Evolutionary conservation across 345 rosid genomes (phyloP).

Genomic region (Corchorus capsularis): DNA sequence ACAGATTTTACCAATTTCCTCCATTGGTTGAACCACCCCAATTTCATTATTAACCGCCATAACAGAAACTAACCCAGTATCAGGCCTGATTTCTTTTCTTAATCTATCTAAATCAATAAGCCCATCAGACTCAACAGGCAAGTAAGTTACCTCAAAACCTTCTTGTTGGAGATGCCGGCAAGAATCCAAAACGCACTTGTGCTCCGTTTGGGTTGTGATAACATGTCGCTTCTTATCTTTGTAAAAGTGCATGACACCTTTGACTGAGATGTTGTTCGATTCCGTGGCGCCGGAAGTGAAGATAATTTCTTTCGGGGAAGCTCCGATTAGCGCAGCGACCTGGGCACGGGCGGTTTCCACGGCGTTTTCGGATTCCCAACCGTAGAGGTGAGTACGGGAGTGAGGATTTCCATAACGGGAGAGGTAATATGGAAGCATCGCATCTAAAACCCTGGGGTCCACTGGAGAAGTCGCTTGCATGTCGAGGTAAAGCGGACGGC

Average conservation of each 20-base stretch:
- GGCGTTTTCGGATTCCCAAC: constrained; percentile 96
- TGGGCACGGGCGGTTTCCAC: constrained; percentile 80
- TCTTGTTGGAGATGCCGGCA: constrained; percentile 96
- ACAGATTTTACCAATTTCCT: constrained; percentile 82
- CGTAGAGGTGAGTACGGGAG: constrained; percentile 93
- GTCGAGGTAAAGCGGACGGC: constrained; percentile 68
- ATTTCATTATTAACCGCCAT: constrained; percentile 98
- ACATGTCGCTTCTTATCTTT: constrained; percentile 88
- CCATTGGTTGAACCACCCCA: constrained; percentile 93
- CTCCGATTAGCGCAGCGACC: constrained; percentile 72
- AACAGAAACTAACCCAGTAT: constrained; percentile 81
- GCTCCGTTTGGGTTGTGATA: constrained; percentile 94
- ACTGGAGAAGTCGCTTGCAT: constrained; percentile 94
- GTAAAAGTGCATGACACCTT: constrained; percentile 95
- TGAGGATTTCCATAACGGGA: constrained; percentile 87
- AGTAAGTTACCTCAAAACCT: constrained; percentile 89
- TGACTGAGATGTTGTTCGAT: constrained; percentile 79
- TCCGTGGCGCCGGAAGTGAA: constrained; percentile 98
- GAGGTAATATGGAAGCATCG: constrained; percentile 75
- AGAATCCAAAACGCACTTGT: constrained; percentile 92
- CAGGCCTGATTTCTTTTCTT: constrained; percentile 63
- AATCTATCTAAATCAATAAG: constrained; percentile 70
- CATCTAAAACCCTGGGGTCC: constrained; percentile 86
- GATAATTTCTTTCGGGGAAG: constrained; percentile 85
- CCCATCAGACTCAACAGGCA: constrained; percentile 75